phyloP scores from a whole-genome alignment of 2,329 filamentous ascomycete species.

The Monosporascus cannonballus region DNA sequence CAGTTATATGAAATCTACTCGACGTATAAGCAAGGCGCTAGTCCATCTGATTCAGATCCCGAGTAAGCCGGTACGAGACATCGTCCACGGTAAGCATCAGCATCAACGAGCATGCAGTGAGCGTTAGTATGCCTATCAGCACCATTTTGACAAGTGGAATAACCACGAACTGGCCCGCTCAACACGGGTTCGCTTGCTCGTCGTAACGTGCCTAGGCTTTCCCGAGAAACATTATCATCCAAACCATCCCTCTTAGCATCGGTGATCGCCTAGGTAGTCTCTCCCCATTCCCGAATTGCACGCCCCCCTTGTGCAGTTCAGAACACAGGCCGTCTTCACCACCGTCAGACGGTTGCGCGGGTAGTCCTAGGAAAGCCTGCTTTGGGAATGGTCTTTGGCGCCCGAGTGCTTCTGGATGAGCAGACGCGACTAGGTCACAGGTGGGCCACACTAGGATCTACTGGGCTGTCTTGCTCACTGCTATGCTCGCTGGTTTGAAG shows the following conservation, averaged over 20 bases:
- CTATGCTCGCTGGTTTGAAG: constrained; percentile 40
- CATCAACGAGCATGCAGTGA: constrained; percentile 58
- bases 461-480: constrained; percentile 40
- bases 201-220: background rate
- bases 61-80: constrained; percentile 13
- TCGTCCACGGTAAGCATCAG: constrained; percentile 23
- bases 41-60: constrained; percentile 18
- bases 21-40: constrained; percentile 22
- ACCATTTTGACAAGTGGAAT: constrained; percentile 3
- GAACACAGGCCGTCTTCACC: background rate
- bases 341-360: background rate
- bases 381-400: background rate
- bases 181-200: background rate
- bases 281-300: background rate
- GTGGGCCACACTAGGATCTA: constrained; percentile 1
- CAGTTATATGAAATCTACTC: constrained; percentile 52
- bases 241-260: background rate
- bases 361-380: background rate
- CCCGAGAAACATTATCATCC: background rate
- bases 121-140: constrained; percentile 33
- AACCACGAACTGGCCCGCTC: background rate
- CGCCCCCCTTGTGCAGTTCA: background rate
- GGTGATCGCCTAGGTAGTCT: background rate
- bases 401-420: background rate
- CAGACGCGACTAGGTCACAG: background rate